Base-by-base conservation (phyloP, 345 rosid species). In the Gossypium rotundifolium region DNA sequence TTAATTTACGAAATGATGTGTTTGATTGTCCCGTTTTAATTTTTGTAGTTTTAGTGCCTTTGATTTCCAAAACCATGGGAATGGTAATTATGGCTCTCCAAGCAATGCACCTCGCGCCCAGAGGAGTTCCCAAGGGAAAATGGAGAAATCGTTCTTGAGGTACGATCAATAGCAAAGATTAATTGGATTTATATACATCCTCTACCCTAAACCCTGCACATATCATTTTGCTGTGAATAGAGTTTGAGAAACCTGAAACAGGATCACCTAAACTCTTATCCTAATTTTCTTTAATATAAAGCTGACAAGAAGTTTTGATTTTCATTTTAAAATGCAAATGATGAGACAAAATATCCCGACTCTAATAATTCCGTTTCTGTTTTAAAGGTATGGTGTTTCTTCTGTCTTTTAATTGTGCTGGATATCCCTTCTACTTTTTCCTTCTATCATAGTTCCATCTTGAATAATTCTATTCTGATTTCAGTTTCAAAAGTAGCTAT, bases 101-200 rank as follows among this genome's bases (percentile, higher is more conserved):
- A 48, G 77, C 65, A 83, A 89, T 55, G 80, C 82, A 48, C 75
- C 87, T 64, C 82, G 74, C 52, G 76, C 77, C 59, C 80, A 80
- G 82, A 90, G 93, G 86, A 96, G 99, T 78, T 93, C 93, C 71
- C 99, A 96, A 71, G 99, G 99, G 76, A 96, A 96, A 88, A 81
- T 96, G 89, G 99, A 93, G 86, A 96, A 96, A 81, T 93, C 99
- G 52, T 91, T 93, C 84, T 85, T 96, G 84, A 89, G 99, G 99
- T 96, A 77, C 68, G 85, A 44, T 75, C 71, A 55, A 4, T 20
- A 18, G 11, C 20, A 53, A 7, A 23, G 13, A 46, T 55, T 52
- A 17, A 42, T 7, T 23, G 7, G 22, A 60, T 60, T 73, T 29
- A 42, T 8, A 38, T 54, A 0, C 4, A 12, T 45, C 5, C 71